phyloP scores from a whole-genome alignment of 139 green algal species.

The Ettlia oleoabundans region DNA sequence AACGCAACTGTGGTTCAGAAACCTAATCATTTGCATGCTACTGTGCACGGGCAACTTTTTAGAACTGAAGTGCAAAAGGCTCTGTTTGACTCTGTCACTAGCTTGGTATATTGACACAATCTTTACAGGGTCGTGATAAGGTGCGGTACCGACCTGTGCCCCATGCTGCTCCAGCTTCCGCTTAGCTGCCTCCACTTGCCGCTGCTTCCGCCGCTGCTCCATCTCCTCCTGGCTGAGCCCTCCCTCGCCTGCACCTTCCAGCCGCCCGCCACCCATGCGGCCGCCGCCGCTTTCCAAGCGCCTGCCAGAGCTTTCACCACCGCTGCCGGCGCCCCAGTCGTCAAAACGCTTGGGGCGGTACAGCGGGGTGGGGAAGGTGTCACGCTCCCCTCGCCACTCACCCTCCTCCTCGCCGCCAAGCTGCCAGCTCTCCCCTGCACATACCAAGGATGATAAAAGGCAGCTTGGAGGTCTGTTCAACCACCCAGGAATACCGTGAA shows the following conservation, averaged over 20 bases:
- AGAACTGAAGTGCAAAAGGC: too few species aligned
- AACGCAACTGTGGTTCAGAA: too few species aligned
- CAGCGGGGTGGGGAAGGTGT: constrained; percentile 22
- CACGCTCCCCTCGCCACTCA: constrained; percentile 13
- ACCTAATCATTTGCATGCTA: too few species aligned
- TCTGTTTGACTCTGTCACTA: too few species aligned
- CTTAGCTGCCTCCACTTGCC: constrained; percentile 3
- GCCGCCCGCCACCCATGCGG: background rate
- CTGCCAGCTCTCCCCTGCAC: constrained; percentile 13
- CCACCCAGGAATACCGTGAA: too few species aligned
- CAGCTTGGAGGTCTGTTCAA: too few species aligned
- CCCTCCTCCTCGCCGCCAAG: background rate
- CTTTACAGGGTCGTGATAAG: too few species aligned
- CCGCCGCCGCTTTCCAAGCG: constrained; percentile 7
- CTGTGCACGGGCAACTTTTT: too few species aligned
- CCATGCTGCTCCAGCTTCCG: constrained; percentile 30
- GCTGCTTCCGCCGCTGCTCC: constrained; percentile 8
- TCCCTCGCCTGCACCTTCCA: too few species aligned
- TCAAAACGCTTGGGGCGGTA: constrained; percentile 39
- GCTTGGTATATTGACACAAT: too few species aligned
- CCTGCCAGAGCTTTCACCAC: background rate
- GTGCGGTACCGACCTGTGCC: constrained; percentile 58
- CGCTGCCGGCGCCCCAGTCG: constrained; percentile 5
- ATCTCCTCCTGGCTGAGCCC: background rate
- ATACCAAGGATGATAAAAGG: too few species aligned